These are phyloP conservation scores for Sclerospora graminicola DNA, from an alignment of 352 stramenopile genomes.

Conservation along the genomic window DNA sequence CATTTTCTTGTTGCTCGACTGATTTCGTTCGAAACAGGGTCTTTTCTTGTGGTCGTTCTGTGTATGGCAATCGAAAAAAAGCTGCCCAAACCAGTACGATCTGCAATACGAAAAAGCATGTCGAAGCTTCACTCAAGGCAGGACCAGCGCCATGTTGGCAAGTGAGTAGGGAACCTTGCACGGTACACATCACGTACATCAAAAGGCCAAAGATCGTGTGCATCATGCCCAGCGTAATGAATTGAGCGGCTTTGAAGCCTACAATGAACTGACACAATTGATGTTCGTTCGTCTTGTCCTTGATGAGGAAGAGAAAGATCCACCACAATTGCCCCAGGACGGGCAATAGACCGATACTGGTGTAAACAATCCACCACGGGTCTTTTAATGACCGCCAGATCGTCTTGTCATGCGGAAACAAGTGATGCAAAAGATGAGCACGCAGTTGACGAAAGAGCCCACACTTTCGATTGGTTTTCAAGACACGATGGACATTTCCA, in stretches of 20 bases:
- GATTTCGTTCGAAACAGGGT: conserved; percentile 44
- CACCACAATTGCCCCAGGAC: conserved; percentile 85
- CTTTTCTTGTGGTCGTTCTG: conserved; percentile 44
- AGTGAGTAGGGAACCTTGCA: conserved; percentile 39
- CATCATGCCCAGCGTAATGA: conserved; percentile 78
- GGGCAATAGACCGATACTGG: conserved; percentile 68
- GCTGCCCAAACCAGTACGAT: conserved; percentile 77
- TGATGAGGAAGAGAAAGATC: conserved; percentile 84
- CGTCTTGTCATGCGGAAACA: conserved; percentile 82
- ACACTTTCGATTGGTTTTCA: conserved; percentile 9
- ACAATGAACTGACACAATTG: conserved; percentile 90
- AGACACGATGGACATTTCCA: neutral
- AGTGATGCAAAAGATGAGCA: conserved; percentile 76
- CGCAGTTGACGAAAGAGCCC: conserved; percentile 32
- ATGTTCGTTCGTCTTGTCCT: conserved; percentile 89
- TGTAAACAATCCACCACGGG: conserved; percentile 72
- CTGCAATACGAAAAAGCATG: conserved; percentile 77
- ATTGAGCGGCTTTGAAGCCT: conserved; percentile 86
- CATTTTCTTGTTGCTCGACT: conserved; percentile 26
- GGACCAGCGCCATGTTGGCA: conserved; percentile 56
- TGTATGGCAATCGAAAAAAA: conserved; percentile 82
- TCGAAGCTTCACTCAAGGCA: conserved; percentile 51
- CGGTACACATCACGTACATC: conserved; percentile 65
- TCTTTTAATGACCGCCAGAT: conserved; percentile 84
- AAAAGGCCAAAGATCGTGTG: conserved; percentile 53